Conservation (phyloP, 2,329 filamentous ascomycete species). For the Paraphaeosphaeria minitans region DNA sequence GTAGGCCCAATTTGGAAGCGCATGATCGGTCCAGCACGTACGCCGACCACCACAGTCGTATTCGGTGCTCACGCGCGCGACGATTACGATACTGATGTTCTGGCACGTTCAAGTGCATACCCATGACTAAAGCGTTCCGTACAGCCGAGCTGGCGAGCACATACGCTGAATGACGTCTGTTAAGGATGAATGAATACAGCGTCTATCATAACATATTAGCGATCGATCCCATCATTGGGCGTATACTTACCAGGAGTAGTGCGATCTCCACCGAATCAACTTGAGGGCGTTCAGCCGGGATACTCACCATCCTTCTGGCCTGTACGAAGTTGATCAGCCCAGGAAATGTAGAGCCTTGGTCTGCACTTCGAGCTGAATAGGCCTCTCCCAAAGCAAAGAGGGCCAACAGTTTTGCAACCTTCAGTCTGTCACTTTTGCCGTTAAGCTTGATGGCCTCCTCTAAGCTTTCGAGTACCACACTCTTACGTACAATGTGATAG, state of each 20-base stretch:
- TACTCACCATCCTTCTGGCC: constrained; percentile 47
- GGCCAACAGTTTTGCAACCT: constrained; percentile 51
- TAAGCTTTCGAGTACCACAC: constrained; percentile 45
- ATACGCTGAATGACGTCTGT: constrained; percentile 54
- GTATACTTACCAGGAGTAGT: constrained; percentile 50
- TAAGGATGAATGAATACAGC: constrained; percentile 53
- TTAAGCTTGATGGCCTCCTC: constrained; percentile 48
- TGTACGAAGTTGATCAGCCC: constrained; percentile 53
- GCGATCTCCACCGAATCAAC: constrained; percentile 53
- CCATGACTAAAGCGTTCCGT: constrained; percentile 52
- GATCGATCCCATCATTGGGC: background rate
- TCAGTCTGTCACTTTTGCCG: constrained; percentile 39
- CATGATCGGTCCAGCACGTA: constrained; percentile 43
- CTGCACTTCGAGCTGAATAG: constrained; percentile 49
- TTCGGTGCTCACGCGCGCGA: constrained; percentile 37
- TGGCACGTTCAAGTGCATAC: constrained; percentile 49
- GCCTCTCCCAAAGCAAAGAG: constrained; percentile 55
- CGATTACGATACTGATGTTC: constrained; percentile 50
- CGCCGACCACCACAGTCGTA: constrained; percentile 43
- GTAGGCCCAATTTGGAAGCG: constrained; percentile 42
- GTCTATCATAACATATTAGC: constrained; percentile 36
- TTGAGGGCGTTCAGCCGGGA: constrained; percentile 51
- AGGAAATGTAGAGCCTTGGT: constrained; percentile 47
- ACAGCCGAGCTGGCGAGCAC: constrained; percentile 53
- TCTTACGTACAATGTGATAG: constrained; percentile 53